Evolutionary conservation across 176 grass and related monocot species (phyloP), one percentile per base, ranked within the genome.

Genomic region (Rhipidocladum racemiflorum): DNA sequence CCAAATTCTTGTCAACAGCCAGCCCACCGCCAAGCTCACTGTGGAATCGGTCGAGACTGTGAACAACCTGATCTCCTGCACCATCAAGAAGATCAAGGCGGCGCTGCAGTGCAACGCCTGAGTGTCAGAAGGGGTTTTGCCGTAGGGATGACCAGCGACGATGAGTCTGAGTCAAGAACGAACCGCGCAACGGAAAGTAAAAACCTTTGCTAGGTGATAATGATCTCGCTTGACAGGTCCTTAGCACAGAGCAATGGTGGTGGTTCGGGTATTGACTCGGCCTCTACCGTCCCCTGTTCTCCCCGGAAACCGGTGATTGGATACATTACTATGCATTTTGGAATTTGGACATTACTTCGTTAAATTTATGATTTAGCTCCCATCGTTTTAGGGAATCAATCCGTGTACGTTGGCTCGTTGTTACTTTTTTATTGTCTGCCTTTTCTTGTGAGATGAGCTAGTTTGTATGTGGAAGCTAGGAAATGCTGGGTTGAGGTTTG

Each of bases 201-300:
- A 71, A 64, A 48, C 92, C 96, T 90, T 95, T 99, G 96, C 92
- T 95, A 74, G 78, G 88, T 91, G 95, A 88, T 93, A 95, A 98
- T 88, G 86, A 88, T 88, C 66, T 51, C 23, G 28, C 73, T 50
- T 24, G 48, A 59, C 60, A 15, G 73, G 73, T 83, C 84, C 72
- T 77, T 77, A 89, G 72, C 83, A 89, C 84, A 63, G 62, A 92
- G 95, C 95, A 94, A 95, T 91, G 95, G 92, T 90, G 90, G 90
- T 98, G 95, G 95, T 98, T 98, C 92, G 90, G 95, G 95, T 88
- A 98, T 98, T 98, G 95, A 98, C 92, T 98, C 65, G 61, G 80
- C 67, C 30, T 83, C 56, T 77, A 50, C 74, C 30, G 49, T 66
- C 54, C 57, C 24, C 44, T 55, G 12, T 61, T 67, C 40, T 53